Percentiles rank a stretch among this genome's conserved stretches.
Conservation (phyloP, 257 asterid genomes). For the Solanum infundibuliforme region DNA sequence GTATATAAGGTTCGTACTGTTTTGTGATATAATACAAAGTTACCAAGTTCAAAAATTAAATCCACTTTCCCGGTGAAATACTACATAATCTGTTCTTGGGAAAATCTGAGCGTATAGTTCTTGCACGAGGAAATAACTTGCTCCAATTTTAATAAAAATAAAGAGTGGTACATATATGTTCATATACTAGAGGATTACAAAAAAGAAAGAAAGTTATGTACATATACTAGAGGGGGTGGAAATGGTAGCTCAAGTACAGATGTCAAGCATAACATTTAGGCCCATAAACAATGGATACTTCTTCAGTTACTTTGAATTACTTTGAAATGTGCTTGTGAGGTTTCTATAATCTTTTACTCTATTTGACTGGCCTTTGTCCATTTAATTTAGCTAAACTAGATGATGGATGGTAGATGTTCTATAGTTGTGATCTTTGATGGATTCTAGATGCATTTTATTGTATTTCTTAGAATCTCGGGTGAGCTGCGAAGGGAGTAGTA, state of each 20-base stretch:
- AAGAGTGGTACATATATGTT: too few relatives aligned
- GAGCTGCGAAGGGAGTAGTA: not conserved
- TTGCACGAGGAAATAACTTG: too few relatives aligned
- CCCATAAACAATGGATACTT: not conserved
- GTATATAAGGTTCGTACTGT: too few relatives aligned
- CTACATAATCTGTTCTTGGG: too few relatives aligned
- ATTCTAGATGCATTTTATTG: not conserved
- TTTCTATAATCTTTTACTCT: not conserved
- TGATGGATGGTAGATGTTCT: not conserved
- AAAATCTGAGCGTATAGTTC: too few relatives aligned
- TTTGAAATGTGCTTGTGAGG: not conserved
- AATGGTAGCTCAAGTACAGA: not conserved
- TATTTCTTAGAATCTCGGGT: not conserved
- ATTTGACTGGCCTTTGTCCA: not conserved
- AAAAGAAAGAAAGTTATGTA: too few relatives aligned
- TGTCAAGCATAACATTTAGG: not conserved
- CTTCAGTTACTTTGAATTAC: not conserved
- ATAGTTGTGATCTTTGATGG: not conserved
- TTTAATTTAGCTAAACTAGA: not conserved
- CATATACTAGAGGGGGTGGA: not conserved
- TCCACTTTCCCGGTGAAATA: not conserved
- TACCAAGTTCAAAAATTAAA: not conserved
- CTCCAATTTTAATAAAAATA: too few relatives aligned
- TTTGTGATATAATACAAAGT: too few relatives aligned
- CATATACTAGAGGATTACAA: too few relatives aligned